A percentile compares a stretch with the other conserved stretches of the same genome.
These are phyloP conservation scores for Incumbomyces lentus DNA, from an alignment of 2,329 filamentous ascomycete species.

Conservation along the genomic window DNA sequence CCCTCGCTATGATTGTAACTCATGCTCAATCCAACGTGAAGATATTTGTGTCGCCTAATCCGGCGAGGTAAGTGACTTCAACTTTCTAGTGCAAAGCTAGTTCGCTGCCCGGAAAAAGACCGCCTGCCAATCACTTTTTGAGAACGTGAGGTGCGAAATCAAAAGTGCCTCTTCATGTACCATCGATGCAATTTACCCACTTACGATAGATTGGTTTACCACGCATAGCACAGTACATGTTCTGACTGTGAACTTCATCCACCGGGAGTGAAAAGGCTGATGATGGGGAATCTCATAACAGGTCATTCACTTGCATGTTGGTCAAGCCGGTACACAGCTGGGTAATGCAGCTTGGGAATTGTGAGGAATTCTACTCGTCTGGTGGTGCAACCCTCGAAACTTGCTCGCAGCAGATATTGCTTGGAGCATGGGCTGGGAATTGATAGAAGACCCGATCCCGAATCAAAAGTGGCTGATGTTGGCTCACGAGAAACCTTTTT, in stretches of 20 bases:
- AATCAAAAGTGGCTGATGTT: slow-evolving; percentile 42
- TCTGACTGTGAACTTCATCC: no score
- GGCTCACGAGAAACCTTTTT: slow-evolving; percentile 58
- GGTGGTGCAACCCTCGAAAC: slow-evolving; percentile 1
- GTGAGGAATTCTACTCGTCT: slow-evolving; percentile 35
- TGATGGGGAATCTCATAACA: slow-evolving; percentile 21
- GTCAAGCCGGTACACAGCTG: slow-evolving; percentile 57
- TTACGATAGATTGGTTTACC: no score
- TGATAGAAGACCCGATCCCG: slow-evolving; percentile 49
- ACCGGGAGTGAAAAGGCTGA: no score
- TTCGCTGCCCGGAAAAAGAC: no score
- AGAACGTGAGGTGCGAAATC: no score
- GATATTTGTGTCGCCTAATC: no score
- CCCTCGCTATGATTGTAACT: slow-evolving; percentile 2
- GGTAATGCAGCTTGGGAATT: slow-evolving; percentile 61
- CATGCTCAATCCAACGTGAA: background rate
- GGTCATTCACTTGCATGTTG: slow-evolving; percentile 59
- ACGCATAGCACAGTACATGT: no score
- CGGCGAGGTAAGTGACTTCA: background rate
- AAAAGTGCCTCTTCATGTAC: no score
- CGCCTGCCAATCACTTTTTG: no score
- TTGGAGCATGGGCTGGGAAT: slow-evolving; percentile 55
- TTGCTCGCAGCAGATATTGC: slow-evolving; percentile 42
- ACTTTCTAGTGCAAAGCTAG: background rate
- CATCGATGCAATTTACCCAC: no score